phyloP scores from a whole-genome alignment of 345 rosid species.

The Pistacia vera region DNA sequence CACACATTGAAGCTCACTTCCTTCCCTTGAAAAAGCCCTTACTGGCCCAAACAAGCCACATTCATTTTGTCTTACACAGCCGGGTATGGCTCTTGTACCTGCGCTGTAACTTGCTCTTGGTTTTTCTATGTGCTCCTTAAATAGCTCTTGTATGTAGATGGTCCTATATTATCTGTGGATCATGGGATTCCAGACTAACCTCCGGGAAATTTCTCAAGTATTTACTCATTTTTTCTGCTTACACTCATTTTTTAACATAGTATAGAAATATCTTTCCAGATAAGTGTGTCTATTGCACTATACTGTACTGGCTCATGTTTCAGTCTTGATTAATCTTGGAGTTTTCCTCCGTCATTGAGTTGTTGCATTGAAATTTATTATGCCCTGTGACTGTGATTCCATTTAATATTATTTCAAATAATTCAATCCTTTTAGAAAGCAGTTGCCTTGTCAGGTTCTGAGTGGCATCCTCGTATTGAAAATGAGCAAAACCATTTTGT shows the following conservation, averaged over 20 bases:
- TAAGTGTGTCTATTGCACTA: neutral
- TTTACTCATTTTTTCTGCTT: neutral
- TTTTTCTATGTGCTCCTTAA: neutral
- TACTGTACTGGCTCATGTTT: neutral
- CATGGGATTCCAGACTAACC: neutral
- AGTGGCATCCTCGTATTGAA: conserved; percentile 78
- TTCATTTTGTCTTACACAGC: conserved; percentile 95
- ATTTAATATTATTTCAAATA: conserved; percentile 6
- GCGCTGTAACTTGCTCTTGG: conserved; percentile 23
- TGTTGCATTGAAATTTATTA: neutral
- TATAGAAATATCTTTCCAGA: neutral
- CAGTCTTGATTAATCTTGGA: conserved; percentile 7
- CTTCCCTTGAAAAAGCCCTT: conserved; percentile 82
- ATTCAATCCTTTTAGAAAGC: conserved; percentile 38
- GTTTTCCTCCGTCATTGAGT: neutral
- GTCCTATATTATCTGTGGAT: neutral
- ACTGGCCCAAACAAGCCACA: conserved; percentile 78
- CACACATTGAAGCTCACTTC: conserved; percentile 82
- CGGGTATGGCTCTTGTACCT: conserved; percentile 58
- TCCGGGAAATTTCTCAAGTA: neutral
- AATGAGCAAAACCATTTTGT: conserved; percentile 77
- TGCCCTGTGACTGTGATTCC: neutral
- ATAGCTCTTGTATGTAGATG: conserved; percentile 6
- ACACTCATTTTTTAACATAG: neutral
- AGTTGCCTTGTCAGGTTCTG: conserved; percentile 72